A percentile compares a stretch with the other conserved stretches of the same genome.
phyloP scores from a whole-genome alignment of 2,329 filamentous ascomycete genomes.

The Colletotrichum sp. region DNA sequence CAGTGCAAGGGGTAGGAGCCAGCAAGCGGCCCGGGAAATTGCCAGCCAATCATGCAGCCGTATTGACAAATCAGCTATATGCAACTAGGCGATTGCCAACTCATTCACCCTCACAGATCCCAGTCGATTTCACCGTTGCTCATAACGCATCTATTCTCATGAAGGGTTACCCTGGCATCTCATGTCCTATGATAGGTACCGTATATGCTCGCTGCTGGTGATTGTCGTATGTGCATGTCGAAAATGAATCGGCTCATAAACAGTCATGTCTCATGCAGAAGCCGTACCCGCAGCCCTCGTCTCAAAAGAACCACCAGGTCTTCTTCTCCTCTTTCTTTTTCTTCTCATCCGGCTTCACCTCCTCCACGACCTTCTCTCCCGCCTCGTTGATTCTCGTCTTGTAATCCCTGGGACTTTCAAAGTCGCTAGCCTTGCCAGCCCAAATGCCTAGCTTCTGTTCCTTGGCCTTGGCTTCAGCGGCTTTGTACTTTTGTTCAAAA shows the following conservation, averaged over 20 bases:
- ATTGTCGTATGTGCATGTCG: neutral
- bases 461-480: conserved; percentile 71
- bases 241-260: neutral
- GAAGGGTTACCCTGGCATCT: neutral
- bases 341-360: neutral
- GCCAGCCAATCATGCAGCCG: neutral
- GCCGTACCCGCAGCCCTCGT: neutral
- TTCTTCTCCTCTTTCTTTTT: neutral
- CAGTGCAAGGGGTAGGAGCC: neutral
- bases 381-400: conserved; percentile 62
- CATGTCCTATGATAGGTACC: neutral
- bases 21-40: neutral
- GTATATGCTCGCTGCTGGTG: neutral
- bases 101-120: neutral
- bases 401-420: conserved; percentile 87
- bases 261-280: neutral
- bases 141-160: neutral
- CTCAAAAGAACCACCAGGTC: conserved; percentile 3
- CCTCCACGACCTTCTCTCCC: conserved; percentile 13
- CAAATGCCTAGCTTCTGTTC: conserved; percentile 74
- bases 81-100: neutral
- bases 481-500: conserved; percentile 66
- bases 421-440: conserved; percentile 65
- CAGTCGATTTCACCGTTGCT: neutral
- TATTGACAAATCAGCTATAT: neutral